Evolutionary conservation across 768 basidiomycete species (phyloP), one percentile per base, ranked within the genome.

Genomic region (Agrocybe praecox): DNA sequence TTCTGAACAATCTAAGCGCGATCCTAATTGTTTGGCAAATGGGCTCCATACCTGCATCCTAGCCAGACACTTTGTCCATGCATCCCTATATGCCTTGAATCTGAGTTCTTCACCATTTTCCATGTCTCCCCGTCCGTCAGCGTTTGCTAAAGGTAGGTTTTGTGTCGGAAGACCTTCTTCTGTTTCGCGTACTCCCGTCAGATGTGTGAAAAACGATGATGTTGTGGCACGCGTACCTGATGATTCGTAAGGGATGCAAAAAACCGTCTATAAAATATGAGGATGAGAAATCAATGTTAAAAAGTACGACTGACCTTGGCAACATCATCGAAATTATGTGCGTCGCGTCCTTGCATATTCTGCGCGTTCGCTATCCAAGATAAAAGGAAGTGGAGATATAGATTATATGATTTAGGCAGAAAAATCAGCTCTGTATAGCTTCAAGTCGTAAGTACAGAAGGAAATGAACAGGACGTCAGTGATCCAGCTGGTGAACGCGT

Each of bases 31-130:
- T 24, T 19, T 4, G 48, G 2, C 21, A 40, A 5, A 17, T 6
- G 21, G 42, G 34, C 15, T 32, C 54, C 77, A 18, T 58, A 88
- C 86, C 72, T 84, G 82, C 18, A 88, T 70, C 17, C 81, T 79
- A 9, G 72, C 65, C 24, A 88, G 69, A 65, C 87, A 89, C 56
- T 78, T 84, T 52, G 61, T 72, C 88, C 88, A 90, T 1, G 83
- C 82, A 1, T 62, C 64, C 49, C 66, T 78, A 66, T 89, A 90
- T 6, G 81, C 82, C 46, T 75, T 63, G 48, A 87, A 70, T 22
- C 85, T 62, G 22, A 65, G 46, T 15, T 66, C 65, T 7, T 51
- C 49, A 2, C 63, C 64, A 40, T 52, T 32, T 11, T 54, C 43
- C 4, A 64, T 29, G 33, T 66, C 62, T 17, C 55, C 46, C n/a